Evolutionary conservation across 768 basidiomycete genomes (phyloP), one percentile per base, ranked within the genome.

Genomic region (Pleurotus tuber-regium): DNA sequence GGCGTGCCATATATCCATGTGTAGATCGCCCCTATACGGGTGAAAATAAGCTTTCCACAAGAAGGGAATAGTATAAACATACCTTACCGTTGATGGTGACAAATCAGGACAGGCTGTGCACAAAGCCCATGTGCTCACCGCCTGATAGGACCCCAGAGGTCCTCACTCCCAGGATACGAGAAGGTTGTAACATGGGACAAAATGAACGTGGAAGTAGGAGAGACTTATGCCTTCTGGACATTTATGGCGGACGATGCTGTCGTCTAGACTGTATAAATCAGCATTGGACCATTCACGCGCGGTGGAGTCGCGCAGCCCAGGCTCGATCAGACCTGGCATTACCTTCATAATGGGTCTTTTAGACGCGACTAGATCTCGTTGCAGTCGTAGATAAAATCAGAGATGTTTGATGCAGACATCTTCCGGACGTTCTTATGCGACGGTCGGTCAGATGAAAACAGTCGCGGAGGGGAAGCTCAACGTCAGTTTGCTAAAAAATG

Each of bases 1-100:
- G n/a, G n/a, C n/a, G n/a, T n/a, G n/a, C n/a, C n/a, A n/a, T n/a
- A n/a, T n/a, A n/a, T n/a, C n/a, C n/a, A n/a, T n/a, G n/a, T n/a
- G n/a, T n/a, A n/a, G n/a, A n/a, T n/a, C n/a, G n/a, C n/a, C n/a
- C n/a, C n/a, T n/a, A n/a, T n/a, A n/a, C 31, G n/a, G 31, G 21
- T 31, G 46, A 24, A 47, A 33, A 48, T 48, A 48, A 35, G 31
- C 46, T 48, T 35, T 48, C 31, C 23, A 18, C 23, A 21, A 24
- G 31, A 48, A 18, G 35, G 31, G 29, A 48, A 48, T 31, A 35
- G 46, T 23, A 16, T 31, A 31, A 48, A 35, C 16, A 48, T 35
- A 48, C n/a, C 46, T 48, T 48, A 19, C 29, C 46, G 18, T 18
- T 31, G 46, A 48, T 21, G 46, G 18, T 9, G 18, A 31, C 46